Base-by-base conservation (phyloP, 2,329 filamentous ascomycete genomes). In the Spiromastix sp. region DNA sequence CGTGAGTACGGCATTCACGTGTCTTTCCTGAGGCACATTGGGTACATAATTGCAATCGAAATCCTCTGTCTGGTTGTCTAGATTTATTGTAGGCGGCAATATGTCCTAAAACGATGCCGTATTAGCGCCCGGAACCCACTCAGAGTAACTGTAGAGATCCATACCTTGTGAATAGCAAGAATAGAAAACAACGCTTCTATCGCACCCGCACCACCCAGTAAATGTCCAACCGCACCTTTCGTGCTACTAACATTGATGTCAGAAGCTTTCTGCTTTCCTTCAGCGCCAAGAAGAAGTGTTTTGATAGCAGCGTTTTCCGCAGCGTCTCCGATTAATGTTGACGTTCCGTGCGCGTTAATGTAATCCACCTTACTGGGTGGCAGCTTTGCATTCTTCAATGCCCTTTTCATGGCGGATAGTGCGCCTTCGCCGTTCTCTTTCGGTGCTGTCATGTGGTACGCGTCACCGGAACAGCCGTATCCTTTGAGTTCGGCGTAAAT, bases 311-410 rank as follows among this genome's bases (percentile, higher is more conserved):
- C 64, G 33, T 89, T 89, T 61, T 98, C 91, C 1, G 91, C 89
- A 15, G 74, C 72, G 61, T 98, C 91, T 1, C 91, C 91, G 2
- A 96, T 70, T 5, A 70, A 59, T 0, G 89, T 98, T 15, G 83
- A 84, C 1, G 91, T 98, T 1, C 89, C 91, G 54, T 98, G 91
- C 1, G 91, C 91, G 51, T 96, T 98, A 53, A 98, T 74, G 56
- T 98, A 98, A 56, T 87, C 84, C 4, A 98, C 77, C 26, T 77
- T 63, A 1, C 61, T 60, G 0, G 91, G 87, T 34, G 67, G 68
- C 24, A 93, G 52, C 1, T 69, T 61, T 0, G 86, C 85, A 51
- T 83, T 74, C 48, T 71, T 77, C 40, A 98, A 61, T 0, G 89
- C 87, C 45, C 76, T 76, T 54, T 73, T 81, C 91, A 98, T 98